Base-by-base conservation (phyloP, 2,329 filamentous ascomycete genomes). In the Clarireedia paspali region DNA sequence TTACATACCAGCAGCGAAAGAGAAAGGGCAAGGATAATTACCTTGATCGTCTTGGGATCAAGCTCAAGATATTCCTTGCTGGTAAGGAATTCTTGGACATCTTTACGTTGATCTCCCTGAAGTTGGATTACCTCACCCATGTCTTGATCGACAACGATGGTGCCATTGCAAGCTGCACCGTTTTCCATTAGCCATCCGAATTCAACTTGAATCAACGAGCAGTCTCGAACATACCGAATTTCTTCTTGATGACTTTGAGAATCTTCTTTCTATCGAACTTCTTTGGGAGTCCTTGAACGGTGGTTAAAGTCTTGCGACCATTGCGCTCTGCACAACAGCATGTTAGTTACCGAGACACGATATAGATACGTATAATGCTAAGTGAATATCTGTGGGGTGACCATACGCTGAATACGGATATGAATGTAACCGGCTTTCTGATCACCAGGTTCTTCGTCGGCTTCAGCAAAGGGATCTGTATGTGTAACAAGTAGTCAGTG, bases 191-290 rank as follows among this genome's bases (percentile, higher is more conserved):
- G 39, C n/a, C 6, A 10, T 14, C 6, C 20, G 14, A 27, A 34
- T 34, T 15, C 39, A 34, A 30, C 9, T 7, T 14, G 9, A 9
- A 12, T 36, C 15, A 6, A 34, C 20, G 17, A 24, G 20, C 20
- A 30, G 26, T 15, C 34, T 36, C 42, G 9, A 52, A 71, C 84
- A 62, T 81, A 91, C 87, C 88, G 72, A 97, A 97, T 74, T 96
- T 94, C 85, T 97, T 97, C 87, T 97, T 97, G 82, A 97, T 96
- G 77, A 95, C 91, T 82, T 96, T 96, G 71, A 99, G 86, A 74
- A 99, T 96, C 81, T 96, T 96, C 85, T 96, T 97, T 77, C 94
- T 91, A 78, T 96, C 92, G 72, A 96, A 97, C 74, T 97, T 96
- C 81, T 94, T 94, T 63, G 94, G 92, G 70, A 99, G 86, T 77